These are phyloP conservation scores for Streptanthus diversifolius DNA, from an alignment of 345 rosid species.

Conservation along the genomic window DNA sequence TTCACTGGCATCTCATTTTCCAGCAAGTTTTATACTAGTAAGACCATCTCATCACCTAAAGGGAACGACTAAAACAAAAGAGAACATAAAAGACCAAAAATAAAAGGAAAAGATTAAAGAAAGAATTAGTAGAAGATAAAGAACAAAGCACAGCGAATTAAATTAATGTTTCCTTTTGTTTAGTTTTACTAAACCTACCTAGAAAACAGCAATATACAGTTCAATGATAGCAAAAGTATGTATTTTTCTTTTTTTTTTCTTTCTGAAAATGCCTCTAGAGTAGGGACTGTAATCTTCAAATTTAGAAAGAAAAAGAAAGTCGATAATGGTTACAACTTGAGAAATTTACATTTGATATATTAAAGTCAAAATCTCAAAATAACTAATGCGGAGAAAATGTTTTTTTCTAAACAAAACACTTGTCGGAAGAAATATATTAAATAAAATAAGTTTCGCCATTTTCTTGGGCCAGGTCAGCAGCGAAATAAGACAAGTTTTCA, in stretches of 20 bases:
- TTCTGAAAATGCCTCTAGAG: background rate
- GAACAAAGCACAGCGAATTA: conserved; percentile 24
- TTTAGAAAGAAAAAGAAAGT: background rate
- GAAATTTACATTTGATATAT: background rate
- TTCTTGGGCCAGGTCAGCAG: background rate
- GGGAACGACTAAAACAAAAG: conserved; percentile 25
- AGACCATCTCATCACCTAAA: conserved; percentile 20
- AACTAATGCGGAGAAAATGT: conserved; percentile 11
- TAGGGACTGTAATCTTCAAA: background rate
- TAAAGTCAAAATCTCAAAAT: conserved; percentile 11
- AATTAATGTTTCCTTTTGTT: conserved; percentile 12
- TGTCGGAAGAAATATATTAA: conserved; percentile 18
- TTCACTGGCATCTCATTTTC: background rate
- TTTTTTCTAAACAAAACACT: background rate
- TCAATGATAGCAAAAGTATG: background rate
- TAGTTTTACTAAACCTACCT: conserved; percentile 5
- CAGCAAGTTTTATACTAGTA: background rate
- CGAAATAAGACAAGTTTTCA: background rate
- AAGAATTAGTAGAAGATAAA: conserved; percentile 19
- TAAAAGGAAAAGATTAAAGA: conserved; percentile 20
- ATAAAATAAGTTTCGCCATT: background rate
- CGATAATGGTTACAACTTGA: background rate
- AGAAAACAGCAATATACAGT: background rate
- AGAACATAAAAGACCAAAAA: conserved; percentile 6
- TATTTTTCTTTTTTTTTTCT: background rate